A percentile compares a stretch with the other conserved stretches of the same genome.
These are phyloP conservation scores for Hyphodiscus sp. DNA, from an alignment of 2,329 filamentous ascomycete species.

Conservation along the genomic window DNA sequence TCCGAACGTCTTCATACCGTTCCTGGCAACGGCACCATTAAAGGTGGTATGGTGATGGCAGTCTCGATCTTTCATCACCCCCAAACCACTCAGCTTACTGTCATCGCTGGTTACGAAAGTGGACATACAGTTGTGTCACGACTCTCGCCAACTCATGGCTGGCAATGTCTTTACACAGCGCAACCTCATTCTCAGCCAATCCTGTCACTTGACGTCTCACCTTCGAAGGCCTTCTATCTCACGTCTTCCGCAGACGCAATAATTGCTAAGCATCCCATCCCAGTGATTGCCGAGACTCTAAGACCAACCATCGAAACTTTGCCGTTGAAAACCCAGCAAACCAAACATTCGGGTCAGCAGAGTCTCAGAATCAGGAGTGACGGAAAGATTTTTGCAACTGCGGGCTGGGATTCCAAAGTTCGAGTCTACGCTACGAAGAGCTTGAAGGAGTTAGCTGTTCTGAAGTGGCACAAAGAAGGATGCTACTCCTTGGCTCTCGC, in stretches of 20 bases:
- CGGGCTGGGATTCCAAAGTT: slow-evolving; percentile 81
- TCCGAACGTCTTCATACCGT: slow-evolving; percentile 60
- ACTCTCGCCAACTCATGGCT: slow-evolving; percentile 29
- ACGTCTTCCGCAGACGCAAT: slow-evolving; percentile 79
- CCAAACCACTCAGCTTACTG: slow-evolving; percentile 42
- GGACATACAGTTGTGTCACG: slow-evolving; percentile 63
- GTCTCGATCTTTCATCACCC: slow-evolving; percentile 52
- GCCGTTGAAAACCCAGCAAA: slow-evolving; percentile 59
- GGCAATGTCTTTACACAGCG: slow-evolving; percentile 54
- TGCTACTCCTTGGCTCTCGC: slow-evolving; percentile 78
- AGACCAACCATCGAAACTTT: not conserved
- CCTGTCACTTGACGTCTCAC: slow-evolving; percentile 58
- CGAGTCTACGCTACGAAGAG: slow-evolving; percentile 76
- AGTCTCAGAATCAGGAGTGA: slow-evolving; percentile 71
- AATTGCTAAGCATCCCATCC: slow-evolving; percentile 69
- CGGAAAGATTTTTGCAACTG: slow-evolving; percentile 77
- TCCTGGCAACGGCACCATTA: slow-evolving; percentile 36
- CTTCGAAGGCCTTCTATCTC: slow-evolving; percentile 53
- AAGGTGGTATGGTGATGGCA: slow-evolving; percentile 84
- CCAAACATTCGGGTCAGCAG: slow-evolving; percentile 88
- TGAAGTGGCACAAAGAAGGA: slow-evolving; percentile 91
- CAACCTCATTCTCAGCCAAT: slow-evolving; percentile 74
- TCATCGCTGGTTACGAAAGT: slow-evolving; percentile 80
- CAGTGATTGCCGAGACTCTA: slow-evolving; percentile 19
- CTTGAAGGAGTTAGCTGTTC: slow-evolving; percentile 79